phyloP scores from a whole-genome alignment of 441 rosid genomes.

The Adansonia gregorii region DNA sequence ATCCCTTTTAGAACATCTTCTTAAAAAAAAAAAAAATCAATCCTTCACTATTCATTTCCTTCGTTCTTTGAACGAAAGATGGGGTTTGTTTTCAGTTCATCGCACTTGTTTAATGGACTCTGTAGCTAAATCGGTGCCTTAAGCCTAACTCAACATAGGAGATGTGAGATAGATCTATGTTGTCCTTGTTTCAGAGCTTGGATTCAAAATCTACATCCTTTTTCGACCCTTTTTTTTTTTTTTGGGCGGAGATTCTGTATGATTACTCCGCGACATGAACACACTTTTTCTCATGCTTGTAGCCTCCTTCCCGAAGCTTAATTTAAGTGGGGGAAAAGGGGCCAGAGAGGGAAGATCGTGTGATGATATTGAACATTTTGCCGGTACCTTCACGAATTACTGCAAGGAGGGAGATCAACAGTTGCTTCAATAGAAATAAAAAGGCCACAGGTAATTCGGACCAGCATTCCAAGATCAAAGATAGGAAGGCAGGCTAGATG shows the following conservation, averaged over 20 bases:
- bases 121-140: too few species aligned
- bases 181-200: too few species aligned
- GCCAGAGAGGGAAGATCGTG: conserved; percentile 82
- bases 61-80: too few species aligned
- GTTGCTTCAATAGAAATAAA: conserved; percentile 67
- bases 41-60: too few species aligned
- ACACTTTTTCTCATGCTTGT: conserved; percentile 28
- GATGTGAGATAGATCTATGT: too few species aligned
- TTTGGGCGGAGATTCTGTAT: conserved; percentile 3
- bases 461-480: conserved; percentile 41
- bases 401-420: conserved; percentile 57
- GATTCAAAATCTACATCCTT: too few species aligned
- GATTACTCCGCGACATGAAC: conserved; percentile 3
- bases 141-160: too few species aligned
- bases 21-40: too few species aligned
- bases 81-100: too few species aligned
- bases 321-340: conserved; percentile 67
- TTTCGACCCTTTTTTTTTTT: neutral
- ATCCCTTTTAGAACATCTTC: too few species aligned
- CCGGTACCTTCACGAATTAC: conserved; percentile 77
- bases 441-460: conserved; percentile 29
- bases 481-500: conserved; percentile 51
- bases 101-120: too few species aligned
- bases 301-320: conserved; percentile 89
- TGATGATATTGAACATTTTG: conserved; percentile 80